Evolutionary conservation across 768 basidiomycete species (phyloP).

Genomic region (Vishniacozyma victoriae): DNA sequence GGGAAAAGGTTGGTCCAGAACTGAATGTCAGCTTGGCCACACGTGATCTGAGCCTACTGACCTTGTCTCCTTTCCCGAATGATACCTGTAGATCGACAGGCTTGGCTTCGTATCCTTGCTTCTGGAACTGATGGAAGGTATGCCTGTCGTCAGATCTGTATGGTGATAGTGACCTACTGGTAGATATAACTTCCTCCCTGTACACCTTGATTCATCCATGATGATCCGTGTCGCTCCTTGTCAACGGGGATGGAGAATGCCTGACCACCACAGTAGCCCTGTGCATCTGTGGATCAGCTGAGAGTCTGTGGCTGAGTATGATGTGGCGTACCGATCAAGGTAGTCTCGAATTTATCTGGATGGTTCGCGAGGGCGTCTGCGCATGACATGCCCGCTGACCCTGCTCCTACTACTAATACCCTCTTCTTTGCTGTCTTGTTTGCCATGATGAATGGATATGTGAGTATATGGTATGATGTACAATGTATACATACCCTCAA

Average conservation of each 20-base stretch:
- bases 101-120: slow-evolving; percentile 45
- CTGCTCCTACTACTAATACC: slow-evolving; percentile 51
- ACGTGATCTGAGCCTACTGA: slow-evolving; percentile 6
- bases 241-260: slow-evolving; percentile 50
- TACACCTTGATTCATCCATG: slow-evolving; percentile 51
- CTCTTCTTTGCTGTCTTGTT: slow-evolving; percentile 36
- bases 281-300: slow-evolving; percentile 25
- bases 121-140: slow-evolving; percentile 48
- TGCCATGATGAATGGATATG: too few relatives aligned
- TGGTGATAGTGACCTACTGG: too few relatives aligned
- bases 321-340: slow-evolving; percentile 39
- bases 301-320: neutral
- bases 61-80: slow-evolving; percentile 50
- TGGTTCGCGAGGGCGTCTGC: slow-evolving; percentile 48
- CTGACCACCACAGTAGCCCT: slow-evolving; percentile 50
- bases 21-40: slow-evolving; percentile 7
- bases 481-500: too few relatives aligned
- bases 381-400: slow-evolving; percentile 50
- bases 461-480: too few relatives aligned
- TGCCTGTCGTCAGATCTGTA: slow-evolving; percentile 36
- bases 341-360: slow-evolving; percentile 49
- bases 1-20: slow-evolving; percentile 53
- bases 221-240: slow-evolving; percentile 44
- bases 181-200: slow-evolving; percentile 44
- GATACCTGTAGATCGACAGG: slow-evolving; percentile 51